Percentiles rank a stretch among this genome's conserved stretches.
Evolutionary conservation across 2,329 filamentous ascomycete genomes (phyloP).

Genomic region (Neurospora sp.): DNA sequence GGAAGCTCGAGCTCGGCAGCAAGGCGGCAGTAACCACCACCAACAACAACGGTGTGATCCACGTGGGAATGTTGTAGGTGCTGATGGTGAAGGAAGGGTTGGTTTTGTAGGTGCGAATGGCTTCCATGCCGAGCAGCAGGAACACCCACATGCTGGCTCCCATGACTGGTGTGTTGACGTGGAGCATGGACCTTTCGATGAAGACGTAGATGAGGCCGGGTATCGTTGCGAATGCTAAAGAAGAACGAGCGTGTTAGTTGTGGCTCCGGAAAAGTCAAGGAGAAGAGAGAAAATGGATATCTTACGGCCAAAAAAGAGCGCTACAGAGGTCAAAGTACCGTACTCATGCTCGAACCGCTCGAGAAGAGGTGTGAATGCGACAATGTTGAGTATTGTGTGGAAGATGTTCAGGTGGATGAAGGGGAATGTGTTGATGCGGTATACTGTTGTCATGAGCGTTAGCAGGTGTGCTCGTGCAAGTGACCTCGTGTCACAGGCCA

Average conservation of each 20-base stretch:
- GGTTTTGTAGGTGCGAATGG: slow-evolving; percentile 71
- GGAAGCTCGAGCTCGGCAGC: slow-evolving; percentile 68
- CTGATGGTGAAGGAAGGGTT: slow-evolving; percentile 66
- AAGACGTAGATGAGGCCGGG: slow-evolving; percentile 75
- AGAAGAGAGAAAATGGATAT: neutral
- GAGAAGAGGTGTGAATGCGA: slow-evolving; percentile 77
- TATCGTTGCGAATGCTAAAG: slow-evolving; percentile 62
- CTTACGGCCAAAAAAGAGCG: slow-evolving; percentile 86
- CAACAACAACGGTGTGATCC: slow-evolving; percentile 76
- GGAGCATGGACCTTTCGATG: slow-evolving; percentile 63
- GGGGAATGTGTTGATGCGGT: slow-evolving; percentile 86
- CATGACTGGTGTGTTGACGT: slow-evolving; percentile 62
- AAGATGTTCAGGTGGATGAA: slow-evolving; percentile 75
- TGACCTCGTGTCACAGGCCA: neutral
- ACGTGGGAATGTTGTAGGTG: slow-evolving; percentile 69
- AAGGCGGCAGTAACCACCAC: slow-evolving; percentile 66
- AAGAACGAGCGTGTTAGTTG: slow-evolving; percentile 1
- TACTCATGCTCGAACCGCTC: slow-evolving; percentile 90
- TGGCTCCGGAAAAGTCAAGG: neutral
- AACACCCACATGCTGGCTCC: slow-evolving; percentile 93
- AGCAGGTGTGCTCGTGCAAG: neutral
- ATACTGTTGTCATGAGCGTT: slow-evolving; percentile 46
- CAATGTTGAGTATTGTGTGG: slow-evolving; percentile 68
- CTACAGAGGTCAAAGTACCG: slow-evolving; percentile 78
- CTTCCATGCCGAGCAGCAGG: slow-evolving; percentile 72